phyloP scores from a whole-genome alignment of 176 grass and related monocot genomes.

The Olyra latifolia region DNA sequence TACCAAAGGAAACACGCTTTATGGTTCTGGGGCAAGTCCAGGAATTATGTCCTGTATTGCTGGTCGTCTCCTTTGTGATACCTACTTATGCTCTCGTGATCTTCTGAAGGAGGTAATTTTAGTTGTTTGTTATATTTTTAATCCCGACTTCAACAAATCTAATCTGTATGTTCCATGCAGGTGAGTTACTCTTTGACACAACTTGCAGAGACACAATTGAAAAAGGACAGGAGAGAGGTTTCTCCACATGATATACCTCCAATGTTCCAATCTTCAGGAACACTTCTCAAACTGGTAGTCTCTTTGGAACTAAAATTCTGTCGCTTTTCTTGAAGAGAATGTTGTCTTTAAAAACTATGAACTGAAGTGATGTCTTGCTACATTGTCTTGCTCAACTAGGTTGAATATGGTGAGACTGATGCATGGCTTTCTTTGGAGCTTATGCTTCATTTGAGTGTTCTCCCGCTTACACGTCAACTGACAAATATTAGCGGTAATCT shows the following conservation, averaged over 20 bases:
- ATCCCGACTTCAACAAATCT: not conserved
- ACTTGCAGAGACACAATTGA: constrained; percentile 91
- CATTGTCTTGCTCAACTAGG: constrained; percentile 52
- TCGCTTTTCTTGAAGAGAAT: constrained; percentile 4
- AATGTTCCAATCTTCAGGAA: constrained; percentile 74
- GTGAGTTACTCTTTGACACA: constrained; percentile 98
- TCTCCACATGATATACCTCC: constrained; percentile 84
- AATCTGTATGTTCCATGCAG: constrained; percentile 45
- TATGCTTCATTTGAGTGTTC: constrained; percentile 96
- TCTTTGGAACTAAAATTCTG: constrained; percentile 13
- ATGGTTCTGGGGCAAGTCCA: constrained; percentile 93
- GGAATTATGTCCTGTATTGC: constrained; percentile 99
- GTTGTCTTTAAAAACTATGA: constrained; percentile 13
- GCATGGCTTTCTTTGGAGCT: constrained; percentile 94
- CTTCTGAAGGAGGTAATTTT: constrained; percentile 83
- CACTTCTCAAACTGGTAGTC: constrained; percentile 82
- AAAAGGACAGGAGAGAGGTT: constrained; percentile 78
- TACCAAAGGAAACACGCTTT: constrained; percentile 81
- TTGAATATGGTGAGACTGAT: constrained; percentile 84
- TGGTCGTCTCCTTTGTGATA: constrained; percentile 95
- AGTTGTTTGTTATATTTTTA: not conserved
- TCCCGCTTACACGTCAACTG: constrained; percentile 85
- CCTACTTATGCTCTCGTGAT: constrained; percentile 91
- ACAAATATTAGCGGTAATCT: constrained; percentile 97
- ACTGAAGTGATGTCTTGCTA: constrained; percentile 23